Percentiles rank a stretch among this genome's conserved stretches.
Conservation (phyloP, 2,329 filamentous ascomycete species). For the Cladosporium sp. region DNA sequence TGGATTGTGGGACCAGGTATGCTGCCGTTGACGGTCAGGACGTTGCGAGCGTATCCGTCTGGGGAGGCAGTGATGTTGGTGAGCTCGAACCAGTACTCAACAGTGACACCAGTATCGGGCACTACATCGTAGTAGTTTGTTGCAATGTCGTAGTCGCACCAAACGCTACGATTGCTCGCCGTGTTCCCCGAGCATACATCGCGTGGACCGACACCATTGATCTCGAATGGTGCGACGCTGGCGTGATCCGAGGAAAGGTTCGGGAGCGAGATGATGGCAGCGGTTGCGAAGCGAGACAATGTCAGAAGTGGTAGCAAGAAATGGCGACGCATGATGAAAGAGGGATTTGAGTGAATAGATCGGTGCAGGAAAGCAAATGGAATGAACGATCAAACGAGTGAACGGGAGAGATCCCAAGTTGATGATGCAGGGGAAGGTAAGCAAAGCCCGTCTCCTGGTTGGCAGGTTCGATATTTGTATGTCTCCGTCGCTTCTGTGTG, state of each 20-base stretch:
- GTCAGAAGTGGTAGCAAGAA: not conserved
- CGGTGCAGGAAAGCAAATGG: too few relatives aligned
- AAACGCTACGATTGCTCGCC: constrained; percentile 25
- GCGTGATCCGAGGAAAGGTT: not conserved
- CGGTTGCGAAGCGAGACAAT: not conserved
- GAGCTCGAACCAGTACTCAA: constrained; percentile 43
- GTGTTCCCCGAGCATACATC: constrained; percentile 27
- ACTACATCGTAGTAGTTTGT: constrained; percentile 35
- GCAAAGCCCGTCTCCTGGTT: too few relatives aligned
- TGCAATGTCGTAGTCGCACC: constrained; percentile 34
- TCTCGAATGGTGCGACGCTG: not conserved
- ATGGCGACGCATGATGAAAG: not conserved
- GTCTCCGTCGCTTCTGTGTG: too few relatives aligned
- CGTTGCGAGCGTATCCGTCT: constrained; percentile 41
- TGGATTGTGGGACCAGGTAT: constrained; percentile 45
- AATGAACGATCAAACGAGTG: too few relatives aligned
- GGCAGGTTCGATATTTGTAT: too few relatives aligned
- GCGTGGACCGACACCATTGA: not conserved
- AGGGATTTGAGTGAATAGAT: not conserved
- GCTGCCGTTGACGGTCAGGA: constrained; percentile 44
- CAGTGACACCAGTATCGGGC: constrained; percentile 34
- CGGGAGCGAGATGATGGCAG: not conserved
- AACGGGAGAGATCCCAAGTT: too few relatives aligned
- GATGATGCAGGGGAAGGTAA: too few relatives aligned
- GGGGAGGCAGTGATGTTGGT: constrained; percentile 42